phyloP scores from a whole-genome alignment of 1,284 basidiomycete species.

The Phylloporus sp. region DNA sequence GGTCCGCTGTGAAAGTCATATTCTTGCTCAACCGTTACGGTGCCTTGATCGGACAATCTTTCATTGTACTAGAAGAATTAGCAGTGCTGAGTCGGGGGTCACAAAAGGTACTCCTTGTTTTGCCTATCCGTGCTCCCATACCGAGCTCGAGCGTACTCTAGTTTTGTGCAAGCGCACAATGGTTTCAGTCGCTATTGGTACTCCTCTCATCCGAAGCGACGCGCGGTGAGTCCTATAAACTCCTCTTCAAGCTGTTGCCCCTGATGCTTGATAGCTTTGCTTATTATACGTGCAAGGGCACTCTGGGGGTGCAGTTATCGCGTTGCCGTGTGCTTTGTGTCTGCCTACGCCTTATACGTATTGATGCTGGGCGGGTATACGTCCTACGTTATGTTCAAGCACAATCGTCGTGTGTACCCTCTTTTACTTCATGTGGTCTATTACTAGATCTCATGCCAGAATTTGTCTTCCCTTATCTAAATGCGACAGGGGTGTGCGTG shows the following conservation, averaged over 20 bases:
- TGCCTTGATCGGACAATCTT: constrained; percentile 9
- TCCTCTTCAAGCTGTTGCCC: background rate
- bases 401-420: background rate
- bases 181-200: background rate
- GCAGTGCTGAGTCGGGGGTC: constrained; percentile 5
- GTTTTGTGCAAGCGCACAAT: constrained; percentile 3
- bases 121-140: background rate
- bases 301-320: constrained; percentile 8
- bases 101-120: background rate
- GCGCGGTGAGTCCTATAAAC: background rate
- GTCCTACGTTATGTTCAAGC: background rate
- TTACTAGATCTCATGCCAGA: background rate
- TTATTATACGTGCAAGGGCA: constrained; percentile 7
- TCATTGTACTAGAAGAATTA: background rate
- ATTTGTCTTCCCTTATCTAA: constrained; percentile 3
- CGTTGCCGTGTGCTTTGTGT: constrained; percentile 4
- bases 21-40: constrained; percentile 17
- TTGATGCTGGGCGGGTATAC: background rate
- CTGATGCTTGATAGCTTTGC: constrained; percentile 3
- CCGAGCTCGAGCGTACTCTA: too few species aligned
- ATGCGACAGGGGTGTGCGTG: constrained; percentile 3
- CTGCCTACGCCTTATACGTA: constrained; percentile 2
- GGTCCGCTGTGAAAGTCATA: constrained; percentile 14
- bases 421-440: background rate
- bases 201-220: constrained; percentile 4